These are phyloP conservation scores for Primulina eburnea DNA, from an alignment of 257 asterid genomes.

Conservation along the genomic window DNA sequence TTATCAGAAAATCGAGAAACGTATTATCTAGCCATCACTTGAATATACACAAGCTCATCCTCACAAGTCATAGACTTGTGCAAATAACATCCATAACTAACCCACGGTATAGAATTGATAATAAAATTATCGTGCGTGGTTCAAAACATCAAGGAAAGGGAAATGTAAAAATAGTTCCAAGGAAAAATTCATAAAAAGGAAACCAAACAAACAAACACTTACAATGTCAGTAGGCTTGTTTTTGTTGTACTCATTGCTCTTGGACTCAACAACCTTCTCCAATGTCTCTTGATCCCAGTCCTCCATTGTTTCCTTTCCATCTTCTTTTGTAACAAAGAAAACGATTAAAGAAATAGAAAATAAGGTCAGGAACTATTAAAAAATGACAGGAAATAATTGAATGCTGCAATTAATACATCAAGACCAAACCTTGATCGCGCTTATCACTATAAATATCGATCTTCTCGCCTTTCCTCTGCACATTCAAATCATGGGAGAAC, in stretches of 20 bases:
- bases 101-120: neutral
- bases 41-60: neutral
- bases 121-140: neutral
- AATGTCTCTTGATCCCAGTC: conserved; percentile 91
- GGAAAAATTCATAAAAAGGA: neutral
- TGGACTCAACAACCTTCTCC: conserved; percentile 84
- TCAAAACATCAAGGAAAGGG: neutral
- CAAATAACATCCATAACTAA: neutral
- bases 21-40: neutral
- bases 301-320: conserved; percentile 66
- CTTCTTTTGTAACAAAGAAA: conserved; percentile 19
- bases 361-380: neutral
- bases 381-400: neutral
- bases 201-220: conserved; percentile 30
- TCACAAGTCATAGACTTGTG: neutral
- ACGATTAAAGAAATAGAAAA: conserved; percentile 1
- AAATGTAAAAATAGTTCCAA: neutral
- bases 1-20: neutral
- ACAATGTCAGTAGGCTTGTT: conserved; percentile 96
- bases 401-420: neutral
- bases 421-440: conserved; percentile 49
- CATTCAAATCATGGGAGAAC: conserved; percentile 90
- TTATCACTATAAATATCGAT: conserved; percentile 82
- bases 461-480: conserved; percentile 96
- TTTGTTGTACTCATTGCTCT: conserved; percentile 87